phyloP scores from a whole-genome alignment of 495 filamentous ascomycete species.

The Penicillium desertorum region DNA sequence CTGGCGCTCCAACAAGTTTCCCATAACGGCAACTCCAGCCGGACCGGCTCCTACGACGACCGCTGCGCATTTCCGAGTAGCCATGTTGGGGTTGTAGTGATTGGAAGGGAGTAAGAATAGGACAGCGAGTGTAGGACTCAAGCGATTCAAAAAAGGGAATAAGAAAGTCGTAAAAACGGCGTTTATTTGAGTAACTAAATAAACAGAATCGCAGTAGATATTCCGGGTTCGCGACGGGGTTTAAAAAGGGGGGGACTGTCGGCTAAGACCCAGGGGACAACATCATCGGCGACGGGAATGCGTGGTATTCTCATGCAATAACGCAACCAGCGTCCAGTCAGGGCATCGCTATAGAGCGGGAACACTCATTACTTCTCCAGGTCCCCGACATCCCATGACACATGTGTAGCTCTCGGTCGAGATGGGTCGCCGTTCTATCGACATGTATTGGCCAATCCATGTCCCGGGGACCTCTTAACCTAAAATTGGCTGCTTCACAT shows the following conservation, averaged over 20 bases:
- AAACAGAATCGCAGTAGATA: conserved; percentile 1
- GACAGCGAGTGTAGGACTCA: background rate
- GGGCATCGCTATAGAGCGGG: conserved; percentile 18
- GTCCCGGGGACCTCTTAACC: background rate
- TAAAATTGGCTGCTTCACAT: background rate
- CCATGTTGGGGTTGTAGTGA: conserved; percentile 25
- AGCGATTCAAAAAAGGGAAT: conserved; percentile 7
- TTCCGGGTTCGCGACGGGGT: background rate
- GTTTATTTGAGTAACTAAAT: conserved; percentile 32
- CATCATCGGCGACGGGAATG: conserved; percentile 17
- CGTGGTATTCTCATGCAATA: conserved; percentile 29
- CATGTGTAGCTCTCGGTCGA: conserved; percentile 18
- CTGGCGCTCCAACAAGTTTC: conserved; percentile 56
- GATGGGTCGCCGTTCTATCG: conserved; percentile 9
- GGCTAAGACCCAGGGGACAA: conserved; percentile 21
- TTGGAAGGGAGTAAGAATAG: background rate
- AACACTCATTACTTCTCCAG: background rate
- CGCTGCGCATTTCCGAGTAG: conserved; percentile 44
- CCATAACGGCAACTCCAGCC: conserved; percentile 56
- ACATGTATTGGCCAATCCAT: background rate
- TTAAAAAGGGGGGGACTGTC: conserved; percentile 7
- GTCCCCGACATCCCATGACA: background rate
- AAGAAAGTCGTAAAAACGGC: conserved; percentile 10
- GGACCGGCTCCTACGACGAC: conserved; percentile 59
- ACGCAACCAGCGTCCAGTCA: conserved; percentile 31